Percentiles rank a stretch among this genome's conserved stretches.
phyloP scores from a whole-genome alignment of 2,329 filamentous ascomycete species.

The Monilinia laxa region DNA sequence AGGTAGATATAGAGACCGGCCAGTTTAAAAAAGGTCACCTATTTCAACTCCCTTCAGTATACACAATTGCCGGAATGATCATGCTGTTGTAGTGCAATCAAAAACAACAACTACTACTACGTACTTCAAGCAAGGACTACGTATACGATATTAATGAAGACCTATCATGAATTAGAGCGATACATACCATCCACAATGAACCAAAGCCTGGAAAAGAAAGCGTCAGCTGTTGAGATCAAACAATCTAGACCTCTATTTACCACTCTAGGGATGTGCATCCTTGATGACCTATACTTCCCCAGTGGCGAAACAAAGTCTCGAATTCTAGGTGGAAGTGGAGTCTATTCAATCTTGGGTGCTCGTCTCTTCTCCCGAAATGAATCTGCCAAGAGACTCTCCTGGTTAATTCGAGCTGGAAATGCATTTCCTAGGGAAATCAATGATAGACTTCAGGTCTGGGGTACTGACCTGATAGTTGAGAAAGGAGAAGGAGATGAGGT shows the following conservation, averaged over 20 bases:
- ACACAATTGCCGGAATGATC: too few relatives aligned
- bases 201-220: background rate
- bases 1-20: too few relatives aligned
- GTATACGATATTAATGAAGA: too few relatives aligned
- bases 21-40: too few relatives aligned
- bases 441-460: background rate
- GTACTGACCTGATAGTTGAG: background rate
- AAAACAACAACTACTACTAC: too few relatives aligned
- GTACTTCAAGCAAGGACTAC: too few relatives aligned
- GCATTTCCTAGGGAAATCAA: background rate
- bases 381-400: background rate
- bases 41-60: too few relatives aligned
- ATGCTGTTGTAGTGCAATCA: too few relatives aligned
- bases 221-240: background rate
- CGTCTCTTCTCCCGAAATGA: background rate
- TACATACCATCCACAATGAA: background rate
- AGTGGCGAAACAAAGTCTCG: background rate
- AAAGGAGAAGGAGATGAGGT: background rate
- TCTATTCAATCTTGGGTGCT: slow-evolving; percentile 15
- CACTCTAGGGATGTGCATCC: slow-evolving; percentile 7
- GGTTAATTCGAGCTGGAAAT: slow-evolving; percentile 3
- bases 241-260: background rate
- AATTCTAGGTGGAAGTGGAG: slow-evolving; percentile 12
- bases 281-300: slow-evolving; percentile 17
- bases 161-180: too few relatives aligned